These are phyloP conservation scores for Persicaria tinctoria DNA, from an alignment of 148 eudicot genomes.

Conservation along the genomic window DNA sequence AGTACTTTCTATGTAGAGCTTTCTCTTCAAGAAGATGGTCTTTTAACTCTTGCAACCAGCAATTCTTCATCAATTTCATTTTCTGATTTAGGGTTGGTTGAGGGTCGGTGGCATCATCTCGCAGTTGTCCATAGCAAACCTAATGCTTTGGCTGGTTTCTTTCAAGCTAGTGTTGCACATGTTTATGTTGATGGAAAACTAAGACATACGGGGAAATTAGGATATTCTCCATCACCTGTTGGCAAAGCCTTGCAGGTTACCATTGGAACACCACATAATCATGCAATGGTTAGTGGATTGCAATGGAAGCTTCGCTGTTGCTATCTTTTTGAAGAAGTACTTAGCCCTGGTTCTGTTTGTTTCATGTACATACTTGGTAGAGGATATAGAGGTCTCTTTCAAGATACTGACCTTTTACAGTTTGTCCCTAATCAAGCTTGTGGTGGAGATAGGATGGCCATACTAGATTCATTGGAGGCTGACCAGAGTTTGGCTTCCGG, in stretches of 20 bases:
- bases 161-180: conserved; percentile 94
- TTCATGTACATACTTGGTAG: conserved; percentile 98
- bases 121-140: conserved; percentile 98
- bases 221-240: conserved; percentile 91
- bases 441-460: conserved; percentile 95
- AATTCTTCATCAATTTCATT: conserved; percentile 74
- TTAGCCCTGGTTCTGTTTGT: conserved; percentile 79
- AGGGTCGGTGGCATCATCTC: conserved; percentile 96
- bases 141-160: conserved; percentile 98
- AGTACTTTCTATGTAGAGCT: conserved; percentile 78
- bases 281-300: conserved; percentile 61
- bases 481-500: conserved; percentile 53
- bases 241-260: conserved; percentile 89
- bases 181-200: conserved; percentile 88
- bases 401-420: conserved; percentile 73
- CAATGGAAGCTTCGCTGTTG: conserved; percentile 92
- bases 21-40: conserved; percentile 84
- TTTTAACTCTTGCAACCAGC: conserved; percentile 85
- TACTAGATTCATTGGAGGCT: conserved; percentile 83
- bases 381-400: conserved; percentile 97
- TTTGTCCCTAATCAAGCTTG: conserved; percentile 97
- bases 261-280: conserved; percentile 76
- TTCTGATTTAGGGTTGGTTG: conserved; percentile 80
- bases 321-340: conserved; percentile 94
- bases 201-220: conserved; percentile 84